Base-by-base conservation (phyloP, 2,329 filamentous ascomycete species). In the Rhinocladiella similis region DNA sequence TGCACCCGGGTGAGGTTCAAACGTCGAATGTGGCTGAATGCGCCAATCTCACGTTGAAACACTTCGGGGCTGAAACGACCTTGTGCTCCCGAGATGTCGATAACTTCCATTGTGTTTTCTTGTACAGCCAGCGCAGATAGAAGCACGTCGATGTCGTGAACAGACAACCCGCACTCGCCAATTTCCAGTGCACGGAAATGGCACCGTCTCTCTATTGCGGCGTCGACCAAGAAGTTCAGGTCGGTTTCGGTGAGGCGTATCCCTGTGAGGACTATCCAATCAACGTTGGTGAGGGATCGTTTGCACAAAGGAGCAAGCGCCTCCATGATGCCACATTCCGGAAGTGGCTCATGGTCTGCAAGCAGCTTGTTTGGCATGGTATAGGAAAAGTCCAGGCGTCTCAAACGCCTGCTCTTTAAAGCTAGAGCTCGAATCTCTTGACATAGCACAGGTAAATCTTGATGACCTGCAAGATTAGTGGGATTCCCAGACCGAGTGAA, bases 231-330 rank as follows among this genome's bases (percentile, higher is more conserved):
- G 64, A 76, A 79, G 61, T 89, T 87, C 51, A 89, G 73, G 70
- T 90, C 87, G 0, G 84, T 83, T 52, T 90, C 87, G 39, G 84
- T 85, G n/a, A 90, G 78, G 57, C 83, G 80, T 59, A 89, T 86
- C 12, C 85, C 85, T 58, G 84, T 89, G 56, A 90, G 71, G 19
- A 83, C 78, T 51, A 90, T 81, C 86, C 87, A 90, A 67, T 88
- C 84, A 16, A 89, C 83, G 64, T 85, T 87, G 0, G 87, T 89
- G 20, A 85, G 77, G 63, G 87, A 82, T 59, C 83, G 80, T 60
- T 83, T 83, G 70, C 85, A 88, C 5, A 89, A 73, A 1, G 86
- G 85, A 63, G 87, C 85, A 4, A 90, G 75, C 2, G 86, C 87
- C 67, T 88, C 85, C 16, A 87, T 83, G 47, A 90, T 85, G 39